A percentile compares a stretch with the other conserved stretches of the same genome.
Evolutionary conservation across 1,139 yeast species (phyloP).

Genomic region (Nakaseomyces uthaithaninus): DNA sequence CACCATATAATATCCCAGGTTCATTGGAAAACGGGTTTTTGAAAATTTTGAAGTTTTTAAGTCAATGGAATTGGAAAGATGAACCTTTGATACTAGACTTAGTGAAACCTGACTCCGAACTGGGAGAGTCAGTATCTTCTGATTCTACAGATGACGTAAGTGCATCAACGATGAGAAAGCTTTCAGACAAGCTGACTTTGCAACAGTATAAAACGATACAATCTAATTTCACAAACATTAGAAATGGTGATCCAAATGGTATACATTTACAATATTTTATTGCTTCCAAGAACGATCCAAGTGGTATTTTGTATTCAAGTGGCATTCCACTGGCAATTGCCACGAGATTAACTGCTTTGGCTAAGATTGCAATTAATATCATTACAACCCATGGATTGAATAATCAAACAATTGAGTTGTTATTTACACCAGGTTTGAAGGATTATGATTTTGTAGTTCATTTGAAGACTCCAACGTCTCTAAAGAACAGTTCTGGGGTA

Average conservation of each 20-base stretch:
- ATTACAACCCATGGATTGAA: conserved; percentile 41
- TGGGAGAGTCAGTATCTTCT: conserved; percentile 30
- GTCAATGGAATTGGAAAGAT: conserved; percentile 92
- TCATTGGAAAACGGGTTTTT: conserved; percentile 75
- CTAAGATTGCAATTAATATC: conserved; percentile 63
- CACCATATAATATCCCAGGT: conserved; percentile 73
- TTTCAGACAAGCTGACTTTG: conserved; percentile 58
- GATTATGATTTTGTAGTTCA: conserved; percentile 77
- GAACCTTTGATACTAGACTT: conserved; percentile 74
- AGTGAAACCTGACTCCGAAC: conserved; percentile 41
- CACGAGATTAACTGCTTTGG: conserved; percentile 76
- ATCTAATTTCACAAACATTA: conserved; percentile 53
- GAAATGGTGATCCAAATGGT: conserved; percentile 76
- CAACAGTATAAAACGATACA: conserved; percentile 56
- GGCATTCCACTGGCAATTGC: conserved; percentile 70
- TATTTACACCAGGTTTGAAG: conserved; percentile 71
- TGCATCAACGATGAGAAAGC: conserved; percentile 28
- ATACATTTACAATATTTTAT: conserved; percentile 72
- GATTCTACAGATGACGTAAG: conserved; percentile 30
- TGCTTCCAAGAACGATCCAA: conserved; percentile 71
- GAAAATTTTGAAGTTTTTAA: conserved; percentile 59
- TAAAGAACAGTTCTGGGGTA: conserved; percentile 47
- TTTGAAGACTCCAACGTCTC: conserved; percentile 41
- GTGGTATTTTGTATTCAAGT: conserved; percentile 79
- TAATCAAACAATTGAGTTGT: conserved; percentile 42